Percentiles rank a stretch among this genome's conserved stretches.
These are phyloP conservation scores for Tulasnella calospora DNA, from an alignment of 768 basidiomycete species.

Conservation along the genomic window DNA sequence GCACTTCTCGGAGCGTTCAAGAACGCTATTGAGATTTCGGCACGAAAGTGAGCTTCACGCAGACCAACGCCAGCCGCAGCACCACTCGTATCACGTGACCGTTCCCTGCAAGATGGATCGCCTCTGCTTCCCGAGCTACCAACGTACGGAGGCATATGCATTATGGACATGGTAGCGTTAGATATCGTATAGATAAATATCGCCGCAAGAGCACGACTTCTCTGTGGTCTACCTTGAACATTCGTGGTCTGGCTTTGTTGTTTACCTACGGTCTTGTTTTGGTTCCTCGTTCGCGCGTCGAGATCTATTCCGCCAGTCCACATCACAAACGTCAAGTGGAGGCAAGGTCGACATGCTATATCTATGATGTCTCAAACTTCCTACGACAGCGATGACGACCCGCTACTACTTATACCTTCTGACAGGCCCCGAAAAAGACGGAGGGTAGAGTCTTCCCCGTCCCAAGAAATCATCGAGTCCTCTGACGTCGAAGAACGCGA, in stretches of 20 bases:
- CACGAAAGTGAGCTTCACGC: background rate
- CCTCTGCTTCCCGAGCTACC: background rate
- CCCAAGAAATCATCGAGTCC: slow-evolving; percentile 49
- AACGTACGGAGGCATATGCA: background rate
- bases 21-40: slow-evolving; percentile 65
- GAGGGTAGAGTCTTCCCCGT: background rate
- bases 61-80: background rate
- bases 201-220: background rate
- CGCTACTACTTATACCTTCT: slow-evolving; percentile 13
- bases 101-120: background rate
- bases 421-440: background rate
- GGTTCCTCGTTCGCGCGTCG: background rate
- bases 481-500: slow-evolving; percentile 61
- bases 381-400: slow-evolving; percentile 19
- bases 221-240: background rate
- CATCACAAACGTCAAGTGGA: background rate
- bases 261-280: background rate
- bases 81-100: background rate
- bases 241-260: background rate
- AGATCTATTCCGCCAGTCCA: background rate
- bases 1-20: slow-evolving; percentile 91
- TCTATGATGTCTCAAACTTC: background rate
- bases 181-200: background rate
- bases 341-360: background rate
- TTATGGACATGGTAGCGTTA: background rate